Base-by-base conservation (phyloP, 495 filamentous ascomycete genomes). In the Aspergillus incahuasiensis region DNA sequence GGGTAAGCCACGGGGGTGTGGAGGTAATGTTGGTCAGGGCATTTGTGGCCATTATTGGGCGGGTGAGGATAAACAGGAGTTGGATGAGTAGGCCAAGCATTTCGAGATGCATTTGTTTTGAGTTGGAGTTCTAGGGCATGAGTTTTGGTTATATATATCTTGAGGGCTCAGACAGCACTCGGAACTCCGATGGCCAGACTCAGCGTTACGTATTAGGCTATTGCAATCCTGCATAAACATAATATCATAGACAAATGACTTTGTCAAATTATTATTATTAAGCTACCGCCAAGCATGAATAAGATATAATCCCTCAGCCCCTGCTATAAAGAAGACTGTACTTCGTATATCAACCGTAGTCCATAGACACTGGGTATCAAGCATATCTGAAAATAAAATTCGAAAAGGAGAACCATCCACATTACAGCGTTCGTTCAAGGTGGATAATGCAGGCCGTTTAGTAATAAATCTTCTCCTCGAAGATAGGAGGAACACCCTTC, bases 401-500 rank as follows among this genome's bases (percentile, higher is more conserved):
- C 13, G 13, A 18, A 40, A 18, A 16, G n/a, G 8, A 40, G 15
- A 12, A 15, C 16, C 38, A 16, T 40, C 5, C 13, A 40, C 13
- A 8, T 40, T 2, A 40, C 1, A 40, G 38, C 38, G n/a, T 40
- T 40, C n/a, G n/a, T n/a, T 40, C 15, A 13, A 40, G 18, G 15
- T 6, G 38, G 16, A 40, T 18, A 40, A 6, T n/a, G n/a, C n/a
- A 40, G 13, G n/a, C 15, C 38, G 38, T 40, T 32, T 61, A 64
- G 48, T 59, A 64, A 49, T 59, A 59, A 25, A 80, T 56, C 77
- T 89, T 89, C 72, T 88, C 84, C 68, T 88, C 74, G 77, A 83
- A 96, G 52, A 94, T 82, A 8, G 92, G 92, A 46, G 91, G 88
- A 58, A 84, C 70, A 55, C 82, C 84, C 51, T 80, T 78, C 63